Base-by-base conservation (phyloP, 495 filamentous ascomycete species). In the Aspergillus funiculosus region DNA sequence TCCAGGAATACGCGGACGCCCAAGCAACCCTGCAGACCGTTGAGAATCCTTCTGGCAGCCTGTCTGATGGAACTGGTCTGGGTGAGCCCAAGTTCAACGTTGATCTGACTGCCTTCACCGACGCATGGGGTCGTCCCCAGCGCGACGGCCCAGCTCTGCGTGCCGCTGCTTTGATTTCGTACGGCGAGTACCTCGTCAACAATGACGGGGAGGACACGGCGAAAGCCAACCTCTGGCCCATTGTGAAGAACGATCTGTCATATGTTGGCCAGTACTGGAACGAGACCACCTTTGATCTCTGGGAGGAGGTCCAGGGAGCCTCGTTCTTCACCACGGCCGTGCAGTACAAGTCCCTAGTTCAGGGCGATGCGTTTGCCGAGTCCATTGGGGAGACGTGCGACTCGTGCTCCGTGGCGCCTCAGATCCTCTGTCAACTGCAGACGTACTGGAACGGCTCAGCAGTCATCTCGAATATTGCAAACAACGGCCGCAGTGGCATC, bases 251-350 rank as follows among this genome's bases (percentile, higher is more conserved):
- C 38, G 78, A 81, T 47, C 53, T 81, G 15, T 63, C 72, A 27
- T 87, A 87, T 52, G 75, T 86, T 13, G 74, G 78, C 2, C 78
- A 87, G 56, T 83, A 89, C 65, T 90, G 85, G 85, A 70, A 65
- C 38, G 44, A 66, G 25, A 67, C 52, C 8, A 62, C 60, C 13
- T 71, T 60, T 38, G 69, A 88, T 59, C 74, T 89, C 0, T 88
- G 84, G 84, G 85, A 89, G 51, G 85, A 88, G 56, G 75, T 84
- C 0, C 46, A 66, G 14, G 78, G 79, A 10, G 67, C 73, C 2
- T 78, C 75, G 24, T 81, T 82, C 63, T 83, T 82, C 54, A 82
- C 79, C 5, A 68, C 72, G 4, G 75, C 77, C 35, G 74, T 73
- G 5, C 76, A 81, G 48, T 66, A 74, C 41, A 67, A 59, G 45